Evolutionary conservation across 106 monocot species (phyloP).

Genomic region (Phalaenopsis equestris): DNA sequence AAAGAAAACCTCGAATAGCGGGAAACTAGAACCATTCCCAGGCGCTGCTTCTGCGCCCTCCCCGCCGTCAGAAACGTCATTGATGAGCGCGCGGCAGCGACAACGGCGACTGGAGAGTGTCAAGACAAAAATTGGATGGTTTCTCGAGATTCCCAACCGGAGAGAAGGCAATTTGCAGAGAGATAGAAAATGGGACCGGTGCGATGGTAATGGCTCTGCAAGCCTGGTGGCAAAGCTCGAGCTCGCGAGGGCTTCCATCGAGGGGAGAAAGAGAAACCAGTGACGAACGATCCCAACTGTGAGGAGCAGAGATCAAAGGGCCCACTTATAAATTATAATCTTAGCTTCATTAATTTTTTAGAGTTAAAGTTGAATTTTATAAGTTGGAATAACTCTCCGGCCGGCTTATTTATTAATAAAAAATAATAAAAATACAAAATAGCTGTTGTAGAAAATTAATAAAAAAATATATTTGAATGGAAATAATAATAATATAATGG

Average conservation of each 20-base stretch:
- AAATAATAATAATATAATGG: no score
- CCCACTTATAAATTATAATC: no score
- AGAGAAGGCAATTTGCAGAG: background rate
- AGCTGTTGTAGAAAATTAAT: no score
- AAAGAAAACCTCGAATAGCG: background rate
- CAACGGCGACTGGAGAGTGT: background rate
- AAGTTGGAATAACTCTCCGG: no score
- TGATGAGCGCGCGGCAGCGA: background rate
- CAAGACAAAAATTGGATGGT: background rate
- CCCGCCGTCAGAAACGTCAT: background rate
- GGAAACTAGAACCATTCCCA: background rate
- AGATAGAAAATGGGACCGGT: background rate
- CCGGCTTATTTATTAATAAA: no score
- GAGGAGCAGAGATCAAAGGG: no score
- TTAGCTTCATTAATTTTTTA: no score
- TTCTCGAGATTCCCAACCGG: background rate
- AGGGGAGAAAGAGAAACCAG: background rate
- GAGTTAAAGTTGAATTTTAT: no score
- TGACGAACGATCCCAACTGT: no score
- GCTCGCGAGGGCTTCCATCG: background rate
- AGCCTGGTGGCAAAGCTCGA: background rate
- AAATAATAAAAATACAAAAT: no score
- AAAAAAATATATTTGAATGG: no score
- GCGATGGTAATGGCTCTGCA: background rate
- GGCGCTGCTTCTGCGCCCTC: background rate